Base-by-base conservation (phyloP, 345 rosid genomes). In the Rubroshorea leprosula region DNA sequence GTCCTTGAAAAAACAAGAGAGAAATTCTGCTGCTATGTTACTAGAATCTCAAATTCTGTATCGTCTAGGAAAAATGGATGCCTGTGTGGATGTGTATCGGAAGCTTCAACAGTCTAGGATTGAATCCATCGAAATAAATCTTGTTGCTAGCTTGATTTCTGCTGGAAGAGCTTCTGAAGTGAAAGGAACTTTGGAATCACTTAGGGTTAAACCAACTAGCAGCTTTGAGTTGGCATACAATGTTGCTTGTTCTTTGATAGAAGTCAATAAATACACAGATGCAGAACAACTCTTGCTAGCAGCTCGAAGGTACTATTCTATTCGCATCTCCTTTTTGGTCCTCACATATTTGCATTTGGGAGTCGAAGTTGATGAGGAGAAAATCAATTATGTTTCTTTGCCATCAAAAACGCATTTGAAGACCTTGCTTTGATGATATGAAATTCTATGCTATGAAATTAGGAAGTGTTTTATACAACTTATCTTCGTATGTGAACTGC, bases 161-260 rank as follows among this genome's bases (percentile, higher is more conserved):
- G 90, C 84, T 44, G 94, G 94, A 35, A 87, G 75, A 70, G 73
- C 82, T 57, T 70, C 91, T 60, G 91, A 87, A 71, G 99, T 93
- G 46, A 78, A 82, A 55, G 71, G 72, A 64, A 66, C 79, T 47
- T 64, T 93, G 74, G 97, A 89, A 31, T 54, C 79, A 27, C 73
- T 80, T 51, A 83, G 68, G 73, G 74, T 82, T 61, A 93, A 83
- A 72, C 80, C 94, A 20, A 76, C 94, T 49, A 75, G 82, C 78
- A 79, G 73, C 67, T 89, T 70, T 74, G 90, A 87, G 75, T 72
- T 89, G 89, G 99, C 97, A 51, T 89, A 72, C 64, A 93, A 89
- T 68, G 72, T 78, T 66, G 94, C 92, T 70, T 93, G 94, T 64
- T 80, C 99, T 55, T 79, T 93, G 75, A 78, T 89, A 63, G 96